A percentile compares a stretch with the other conserved stretches of the same genome.
phyloP scores from a whole-genome alignment of 176 grass and related monocot genomes.

The Oropetium thomaeum region DNA sequence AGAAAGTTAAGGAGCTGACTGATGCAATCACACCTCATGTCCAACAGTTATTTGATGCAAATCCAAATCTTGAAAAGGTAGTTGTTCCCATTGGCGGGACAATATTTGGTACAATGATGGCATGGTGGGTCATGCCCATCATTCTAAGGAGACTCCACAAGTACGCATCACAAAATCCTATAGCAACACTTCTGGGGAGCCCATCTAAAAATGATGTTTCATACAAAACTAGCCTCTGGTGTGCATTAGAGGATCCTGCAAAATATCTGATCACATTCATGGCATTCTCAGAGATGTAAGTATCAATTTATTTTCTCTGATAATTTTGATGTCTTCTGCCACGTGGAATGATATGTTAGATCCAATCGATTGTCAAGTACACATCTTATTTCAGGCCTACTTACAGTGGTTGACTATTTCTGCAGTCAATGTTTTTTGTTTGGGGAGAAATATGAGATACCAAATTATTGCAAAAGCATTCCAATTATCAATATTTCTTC shows the following conservation, averaged over 20 bases:
- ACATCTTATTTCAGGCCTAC: background rate
- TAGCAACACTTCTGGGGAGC: constrained; percentile 54
- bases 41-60: constrained; percentile 58
- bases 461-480: background rate
- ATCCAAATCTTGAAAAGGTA: constrained; percentile 83
- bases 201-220: constrained; percentile 48
- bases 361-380: constrained; percentile 7
- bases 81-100: constrained; percentile 73
- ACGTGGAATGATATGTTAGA: background rate
- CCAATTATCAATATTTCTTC: constrained; percentile 12
- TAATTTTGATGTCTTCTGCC: background rate
- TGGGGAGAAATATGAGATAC: background rate
- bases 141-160: constrained; percentile 79
- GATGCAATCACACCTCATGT: constrained; percentile 59
- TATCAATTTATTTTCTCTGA: constrained; percentile 1
- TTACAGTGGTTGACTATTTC: background rate
- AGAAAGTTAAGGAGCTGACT: constrained; percentile 65
- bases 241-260: constrained; percentile 84
- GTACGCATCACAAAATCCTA: constrained; percentile 57
- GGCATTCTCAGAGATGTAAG: constrained; percentile 95
- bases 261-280: constrained; percentile 96
- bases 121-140: constrained; percentile 91
- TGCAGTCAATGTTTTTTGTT: constrained; percentile 13
- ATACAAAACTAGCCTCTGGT: constrained; percentile 85
- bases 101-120: constrained; percentile 57